Percentiles rank a stretch among this genome's conserved stretches.
These are phyloP conservation scores for Spatholobus suberectus DNA, from an alignment of 306 rosid genomes.

Conservation along the genomic window DNA sequence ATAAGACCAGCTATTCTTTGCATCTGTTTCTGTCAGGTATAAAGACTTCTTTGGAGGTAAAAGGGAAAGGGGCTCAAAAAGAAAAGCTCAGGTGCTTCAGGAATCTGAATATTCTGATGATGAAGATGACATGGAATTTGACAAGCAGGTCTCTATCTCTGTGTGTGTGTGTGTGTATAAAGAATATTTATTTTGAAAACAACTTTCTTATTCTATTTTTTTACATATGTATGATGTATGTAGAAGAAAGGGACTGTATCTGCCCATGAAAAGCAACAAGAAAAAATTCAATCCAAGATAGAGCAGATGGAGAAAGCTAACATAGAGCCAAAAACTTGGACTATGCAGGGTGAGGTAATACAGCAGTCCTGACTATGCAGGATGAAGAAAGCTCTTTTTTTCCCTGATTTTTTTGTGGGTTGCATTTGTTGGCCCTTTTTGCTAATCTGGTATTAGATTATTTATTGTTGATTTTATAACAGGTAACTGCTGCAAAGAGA, in stretches of 20 bases:
- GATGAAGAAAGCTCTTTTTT: conserved; percentile 75
- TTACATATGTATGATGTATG: background rate
- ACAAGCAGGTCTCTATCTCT: conserved; percentile 42
- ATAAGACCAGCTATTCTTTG: background rate
- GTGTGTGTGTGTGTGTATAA: background rate
- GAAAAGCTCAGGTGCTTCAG: conserved; percentile 43
- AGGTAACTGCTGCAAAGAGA: conserved; percentile 90
- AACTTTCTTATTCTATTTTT: conserved; percentile 25
- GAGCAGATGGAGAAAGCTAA: conserved; percentile 79
- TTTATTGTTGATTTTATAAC: conserved; percentile 34
- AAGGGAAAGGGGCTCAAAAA: conserved; percentile 53
- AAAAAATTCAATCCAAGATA: conserved; percentile 66
- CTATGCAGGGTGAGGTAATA: conserved; percentile 94
- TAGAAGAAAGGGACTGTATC: conserved; percentile 64
- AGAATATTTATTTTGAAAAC: background rate
- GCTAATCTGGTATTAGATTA: conserved; percentile 22
- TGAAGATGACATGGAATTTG: conserved; percentile 53
- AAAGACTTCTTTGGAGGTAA: too few species aligned
- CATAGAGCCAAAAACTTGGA: conserved; percentile 84
- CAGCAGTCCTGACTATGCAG: conserved; percentile 67
- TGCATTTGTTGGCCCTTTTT: conserved; percentile 16
- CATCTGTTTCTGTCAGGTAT: too few species aligned
- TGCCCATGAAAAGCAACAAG: conserved; percentile 70
- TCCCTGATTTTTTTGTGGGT: background rate
- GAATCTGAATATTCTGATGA: conserved; percentile 54